These are phyloP conservation scores for Pseudogymnoascus sp. DNA, from an alignment of 2,329 filamentous ascomycete genomes.

Conservation along the genomic window DNA sequence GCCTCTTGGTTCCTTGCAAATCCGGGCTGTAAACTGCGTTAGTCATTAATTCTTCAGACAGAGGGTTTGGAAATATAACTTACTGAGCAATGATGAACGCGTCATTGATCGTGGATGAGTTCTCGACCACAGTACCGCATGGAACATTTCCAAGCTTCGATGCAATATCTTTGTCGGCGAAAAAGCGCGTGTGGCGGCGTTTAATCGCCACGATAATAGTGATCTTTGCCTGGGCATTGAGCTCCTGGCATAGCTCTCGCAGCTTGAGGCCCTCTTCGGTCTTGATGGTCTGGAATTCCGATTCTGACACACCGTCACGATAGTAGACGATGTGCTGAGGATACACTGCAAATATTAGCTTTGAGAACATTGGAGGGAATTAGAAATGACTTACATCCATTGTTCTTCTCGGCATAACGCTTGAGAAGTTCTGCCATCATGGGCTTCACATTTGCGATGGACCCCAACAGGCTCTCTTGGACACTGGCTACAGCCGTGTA, in stretches of 20 bases:
- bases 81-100: slow-evolving; percentile 65
- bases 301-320: slow-evolving; percentile 85
- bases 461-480: slow-evolving; percentile 76
- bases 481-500: slow-evolving; percentile 76
- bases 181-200: slow-evolving; percentile 89
- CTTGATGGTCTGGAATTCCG: slow-evolving; percentile 74
- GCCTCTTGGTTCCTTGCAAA: slow-evolving; percentile 88
- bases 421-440: slow-evolving; percentile 72
- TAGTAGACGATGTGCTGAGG: slow-evolving; percentile 84
- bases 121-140: slow-evolving; percentile 81
- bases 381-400: slow-evolving; percentile 72
- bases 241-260: slow-evolving; percentile 35
- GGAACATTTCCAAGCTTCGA: slow-evolving; percentile 73
- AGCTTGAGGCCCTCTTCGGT: slow-evolving; percentile 56
- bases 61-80: slow-evolving; percentile 74
- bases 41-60: slow-evolving; percentile 64
- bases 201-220: slow-evolving; percentile 87
- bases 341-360: slow-evolving; percentile 24
- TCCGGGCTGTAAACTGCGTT: slow-evolving; percentile 53
- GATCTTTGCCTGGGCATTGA: slow-evolving; percentile 45
- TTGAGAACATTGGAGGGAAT: background rate
- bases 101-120: slow-evolving; percentile 85
- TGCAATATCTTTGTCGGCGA: slow-evolving; percentile 43
- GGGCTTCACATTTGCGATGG: slow-evolving; percentile 63
- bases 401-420: slow-evolving; percentile 69